Evolutionary conservation across 257 asterid genomes (phyloP).

Genomic region (Coffea canephora): DNA sequence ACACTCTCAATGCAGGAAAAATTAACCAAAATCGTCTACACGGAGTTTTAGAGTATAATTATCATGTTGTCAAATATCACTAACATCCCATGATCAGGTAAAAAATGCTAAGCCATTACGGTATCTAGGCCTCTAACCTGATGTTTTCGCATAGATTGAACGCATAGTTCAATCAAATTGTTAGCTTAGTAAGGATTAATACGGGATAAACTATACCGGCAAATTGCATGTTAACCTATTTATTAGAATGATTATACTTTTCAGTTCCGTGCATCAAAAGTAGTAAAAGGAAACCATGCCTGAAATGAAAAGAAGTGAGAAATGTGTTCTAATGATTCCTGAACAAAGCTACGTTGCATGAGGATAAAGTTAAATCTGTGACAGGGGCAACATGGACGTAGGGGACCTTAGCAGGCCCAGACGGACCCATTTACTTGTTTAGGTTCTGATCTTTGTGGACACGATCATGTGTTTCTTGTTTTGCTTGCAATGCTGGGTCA

Average conservation of each 20-base stretch:
- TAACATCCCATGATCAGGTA: no score
- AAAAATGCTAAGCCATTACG: no score
- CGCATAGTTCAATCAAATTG: not conserved
- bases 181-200: not conserved
- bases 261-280: not conserved
- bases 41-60: no score
- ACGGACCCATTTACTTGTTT: no score
- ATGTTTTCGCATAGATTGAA: no score
- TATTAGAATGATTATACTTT: not conserved
- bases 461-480: no score
- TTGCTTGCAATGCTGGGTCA: no score
- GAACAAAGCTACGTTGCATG: not conserved
- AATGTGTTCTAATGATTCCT: not conserved
- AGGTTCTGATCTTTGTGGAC: no score
- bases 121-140: no score
- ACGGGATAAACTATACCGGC: not conserved
- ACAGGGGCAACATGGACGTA: not conserved
- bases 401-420: not conserved
- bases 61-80: no score
- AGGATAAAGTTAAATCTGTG: not conserved
- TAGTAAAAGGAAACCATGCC: not conserved
- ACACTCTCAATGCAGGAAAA: no score
- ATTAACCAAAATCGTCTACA: no score
- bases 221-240: not conserved
- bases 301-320: not conserved